Evolutionary conservation across 345 rosid species (phyloP).

Genomic region (Murraya koenigii): DNA sequence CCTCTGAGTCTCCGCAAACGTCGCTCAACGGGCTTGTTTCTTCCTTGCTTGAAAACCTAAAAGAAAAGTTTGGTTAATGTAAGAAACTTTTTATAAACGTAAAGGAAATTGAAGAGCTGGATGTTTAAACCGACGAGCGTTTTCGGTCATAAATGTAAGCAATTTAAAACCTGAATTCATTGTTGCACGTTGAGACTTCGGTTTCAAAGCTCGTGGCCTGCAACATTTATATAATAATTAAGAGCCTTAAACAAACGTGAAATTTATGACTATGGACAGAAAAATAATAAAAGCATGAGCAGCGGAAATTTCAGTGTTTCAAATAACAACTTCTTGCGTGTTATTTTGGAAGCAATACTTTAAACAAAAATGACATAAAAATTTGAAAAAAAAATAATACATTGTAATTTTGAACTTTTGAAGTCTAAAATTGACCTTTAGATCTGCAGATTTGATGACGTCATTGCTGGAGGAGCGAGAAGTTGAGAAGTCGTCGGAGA

Average conservation of each 20-base stretch:
- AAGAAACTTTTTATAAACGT: neutral
- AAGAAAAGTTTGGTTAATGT: neutral
- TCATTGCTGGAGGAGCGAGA: neutral
- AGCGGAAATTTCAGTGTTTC: neutral
- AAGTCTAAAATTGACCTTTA: neutral
- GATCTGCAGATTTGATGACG: slow-evolving; percentile 11
- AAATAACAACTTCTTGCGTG: neutral
- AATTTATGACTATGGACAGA: neutral
- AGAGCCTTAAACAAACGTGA: neutral
- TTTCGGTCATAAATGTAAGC: slow-evolving; percentile 1
- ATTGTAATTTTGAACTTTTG: neutral
- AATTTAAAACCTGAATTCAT: slow-evolving; percentile 30
- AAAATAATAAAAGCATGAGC: slow-evolving; percentile 9
- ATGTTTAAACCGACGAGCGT: slow-evolving; percentile 1
- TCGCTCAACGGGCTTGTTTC: slow-evolving; percentile 34
- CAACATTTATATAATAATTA: neutral
- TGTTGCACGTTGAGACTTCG: slow-evolving; percentile 37
- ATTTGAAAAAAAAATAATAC: neutral
- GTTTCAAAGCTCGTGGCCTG: slow-evolving; percentile 45
- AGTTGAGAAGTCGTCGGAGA: slow-evolving; percentile 3
- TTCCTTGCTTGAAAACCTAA: slow-evolving; percentile 22
- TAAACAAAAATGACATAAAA: no score
- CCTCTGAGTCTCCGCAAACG: slow-evolving; percentile 17
- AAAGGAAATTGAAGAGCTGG: neutral
- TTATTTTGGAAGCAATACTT: neutral